A percentile compares a stretch with the other conserved stretches of the same genome.
Evolutionary conservation across 371 early-diverging fungal species (phyloP).

Genomic region (Apophysomyces sp.): DNA sequence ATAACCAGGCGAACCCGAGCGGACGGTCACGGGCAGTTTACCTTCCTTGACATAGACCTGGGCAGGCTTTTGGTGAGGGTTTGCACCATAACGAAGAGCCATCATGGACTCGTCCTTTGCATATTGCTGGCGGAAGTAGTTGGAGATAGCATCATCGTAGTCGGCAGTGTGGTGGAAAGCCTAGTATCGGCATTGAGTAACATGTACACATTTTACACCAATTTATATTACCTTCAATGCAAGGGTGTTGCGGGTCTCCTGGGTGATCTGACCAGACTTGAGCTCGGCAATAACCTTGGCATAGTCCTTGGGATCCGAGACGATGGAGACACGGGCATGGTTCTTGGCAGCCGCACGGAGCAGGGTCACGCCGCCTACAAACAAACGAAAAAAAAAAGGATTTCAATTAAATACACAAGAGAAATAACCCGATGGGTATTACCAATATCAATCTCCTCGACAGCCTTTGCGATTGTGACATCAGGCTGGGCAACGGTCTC

Average conservation of each 20-base stretch:
- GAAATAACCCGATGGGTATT: background rate
- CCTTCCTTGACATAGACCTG: slow-evolving; percentile 84
- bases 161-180: slow-evolving; percentile 95
- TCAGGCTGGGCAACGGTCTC: slow-evolving; percentile 86
- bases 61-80: slow-evolving; percentile 98
- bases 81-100: slow-evolving; percentile 94
- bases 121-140: slow-evolving; percentile 93
- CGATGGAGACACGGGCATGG: slow-evolving; percentile 91
- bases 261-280: slow-evolving; percentile 46
- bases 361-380: slow-evolving; percentile 91
- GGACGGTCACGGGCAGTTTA: slow-evolving; percentile 87
- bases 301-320: slow-evolving; percentile 94
- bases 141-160: slow-evolving; percentile 93
- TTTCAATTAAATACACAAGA: background rate
- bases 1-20: slow-evolving; percentile 95
- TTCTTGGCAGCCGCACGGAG: slow-evolving; percentile 98
- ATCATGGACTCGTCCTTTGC: slow-evolving; percentile 69
- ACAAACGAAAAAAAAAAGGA: background rate
- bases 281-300: slow-evolving; percentile 73
- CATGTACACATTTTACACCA: background rate
- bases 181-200: slow-evolving; percentile 21
- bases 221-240: slow-evolving; percentile 58
- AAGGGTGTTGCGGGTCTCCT: slow-evolving; percentile 59
- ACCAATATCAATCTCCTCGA: slow-evolving; percentile 98
- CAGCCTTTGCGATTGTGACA: slow-evolving; percentile 92